Base-by-base conservation (phyloP, 176 grass and related monocot genomes). In the Oryza coarctata region DNA sequence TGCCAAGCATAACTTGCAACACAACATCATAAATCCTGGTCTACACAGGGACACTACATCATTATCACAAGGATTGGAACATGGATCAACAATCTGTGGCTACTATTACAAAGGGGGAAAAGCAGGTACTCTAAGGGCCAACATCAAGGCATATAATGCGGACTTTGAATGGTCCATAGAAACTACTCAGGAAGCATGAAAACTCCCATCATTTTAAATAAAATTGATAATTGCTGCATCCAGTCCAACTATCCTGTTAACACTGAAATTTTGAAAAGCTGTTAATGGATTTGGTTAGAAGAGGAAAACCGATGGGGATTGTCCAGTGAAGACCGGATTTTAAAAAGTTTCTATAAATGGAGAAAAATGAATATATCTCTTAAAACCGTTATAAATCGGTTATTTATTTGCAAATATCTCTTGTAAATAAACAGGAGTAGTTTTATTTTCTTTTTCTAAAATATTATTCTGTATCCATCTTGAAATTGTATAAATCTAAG, bases 131-230 rank as follows among this genome's bases (percentile, higher is more conserved):
- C 57, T 36, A 45, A 6, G 8, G 44, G 78, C 11, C 34, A 50
- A 33, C 26, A 63, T 29, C 66, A 12, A 34, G 62, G 52, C 45
- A 18, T 55, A n/a, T 55, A 33, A 29, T 52, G 9, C 2, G 29
- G 17, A 12, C 44, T 50, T 31, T 49, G 12, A 0, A 38, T 12
- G 17, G 18, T 52, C 18, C 49, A 52, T 68, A 3, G 9, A 29
- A 25, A 65, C 44, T 41, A 74, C 26, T 79, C 45, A 27, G 69
- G 38, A 62, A 75, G 58, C 39, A 70, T 29, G 55, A 47, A 79
- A 44, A 4, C 15, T 9, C 57, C 15, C 52, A 69, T 45, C 9
- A 77, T 13, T 65, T 47, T 30, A 23, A 33, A 29, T 33, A 43
- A 20, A 40, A 27, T 73, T 60, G 26, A 41, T 9, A 15, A 57